These are phyloP conservation scores for Mortierella polycephala DNA, from an alignment of 371 early-diverging fungal species.

Conservation along the genomic window DNA sequence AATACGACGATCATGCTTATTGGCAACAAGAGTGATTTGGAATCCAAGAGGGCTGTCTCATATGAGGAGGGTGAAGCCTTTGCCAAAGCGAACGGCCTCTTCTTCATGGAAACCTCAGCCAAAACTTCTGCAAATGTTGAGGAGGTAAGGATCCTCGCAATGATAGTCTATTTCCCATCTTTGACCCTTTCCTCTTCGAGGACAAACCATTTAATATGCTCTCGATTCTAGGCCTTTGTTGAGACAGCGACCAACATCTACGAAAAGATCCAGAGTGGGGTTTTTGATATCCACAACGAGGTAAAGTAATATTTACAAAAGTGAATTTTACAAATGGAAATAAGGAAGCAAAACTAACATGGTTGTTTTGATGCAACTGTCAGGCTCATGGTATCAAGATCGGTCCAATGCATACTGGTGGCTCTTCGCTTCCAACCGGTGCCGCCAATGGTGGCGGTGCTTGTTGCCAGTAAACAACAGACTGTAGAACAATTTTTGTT, in stretches of 20 bases:
- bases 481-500: no score
- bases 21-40: conserved; percentile 96
- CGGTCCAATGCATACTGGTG: conserved; percentile 60
- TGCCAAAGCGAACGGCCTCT: conserved; percentile 84
- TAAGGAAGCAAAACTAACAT: neutral
- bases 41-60: conserved; percentile 82
- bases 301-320: conserved; percentile 34
- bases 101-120: conserved; percentile 95
- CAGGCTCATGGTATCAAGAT: conserved; percentile 68
- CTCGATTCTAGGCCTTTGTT: conserved; percentile 67
- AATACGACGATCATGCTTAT: conserved; percentile 92
- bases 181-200: conserved; percentile 2
- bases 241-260: conserved; percentile 84
- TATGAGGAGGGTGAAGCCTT: conserved; percentile 90
- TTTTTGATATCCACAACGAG: conserved; percentile 80
- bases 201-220: neutral
- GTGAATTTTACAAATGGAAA: neutral
- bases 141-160: conserved; percentile 55
- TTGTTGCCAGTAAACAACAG: conserved; percentile 45
- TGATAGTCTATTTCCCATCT: neutral
- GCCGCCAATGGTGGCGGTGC: conserved; percentile 42
- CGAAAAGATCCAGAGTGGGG: conserved; percentile 83
- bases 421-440: conserved; percentile 49
- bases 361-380: conserved; percentile 8
- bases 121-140: conserved; percentile 94